These are phyloP conservation scores for Sporothrix mexicana DNA, from an alignment of 2,329 filamentous ascomycete species.

Conservation along the genomic window DNA sequence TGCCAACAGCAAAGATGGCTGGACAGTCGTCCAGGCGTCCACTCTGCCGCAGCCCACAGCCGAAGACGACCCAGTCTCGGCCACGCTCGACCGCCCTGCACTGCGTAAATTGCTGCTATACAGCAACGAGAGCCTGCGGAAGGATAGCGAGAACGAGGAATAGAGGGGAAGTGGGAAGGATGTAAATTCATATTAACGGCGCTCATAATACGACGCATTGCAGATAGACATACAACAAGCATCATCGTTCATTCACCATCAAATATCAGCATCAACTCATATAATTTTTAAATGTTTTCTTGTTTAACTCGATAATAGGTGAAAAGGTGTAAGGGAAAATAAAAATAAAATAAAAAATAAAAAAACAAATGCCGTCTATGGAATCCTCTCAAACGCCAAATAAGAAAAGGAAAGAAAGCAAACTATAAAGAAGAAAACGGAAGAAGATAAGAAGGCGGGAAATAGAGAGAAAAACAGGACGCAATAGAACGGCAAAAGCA, in stretches of 20 bases:
- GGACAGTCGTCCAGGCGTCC: slow-evolving; percentile 31
- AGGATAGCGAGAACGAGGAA: slow-evolving; percentile 46
- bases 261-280: too few relatives aligned
- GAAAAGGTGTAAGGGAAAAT: not conserved
- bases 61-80: slow-evolving; percentile 35
- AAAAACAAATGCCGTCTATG: slow-evolving; percentile 37
- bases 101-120: slow-evolving; percentile 54
- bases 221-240: not conserved
- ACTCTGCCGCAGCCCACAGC: slow-evolving; percentile 15
- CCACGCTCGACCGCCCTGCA: slow-evolving; percentile 43
- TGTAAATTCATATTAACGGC: not conserved
- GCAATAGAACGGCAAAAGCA: slow-evolving; percentile 25
- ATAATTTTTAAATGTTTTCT: not conserved
- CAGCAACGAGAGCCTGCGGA: slow-evolving; percentile 55
- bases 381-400: slow-evolving; percentile 39
- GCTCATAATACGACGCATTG: not conserved
- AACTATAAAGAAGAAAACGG: slow-evolving; percentile 27
- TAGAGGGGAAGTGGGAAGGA: not conserved
- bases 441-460: not conserved
- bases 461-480: not conserved
- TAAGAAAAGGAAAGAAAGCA: slow-evolving; percentile 4
- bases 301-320: not conserved
- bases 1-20: slow-evolving; percentile 30
- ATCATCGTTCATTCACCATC: not conserved
- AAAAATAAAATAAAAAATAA: too few relatives aligned